phyloP scores from a whole-genome alignment of 305 asterid genomes.

The Fraxinus velutina region DNA sequence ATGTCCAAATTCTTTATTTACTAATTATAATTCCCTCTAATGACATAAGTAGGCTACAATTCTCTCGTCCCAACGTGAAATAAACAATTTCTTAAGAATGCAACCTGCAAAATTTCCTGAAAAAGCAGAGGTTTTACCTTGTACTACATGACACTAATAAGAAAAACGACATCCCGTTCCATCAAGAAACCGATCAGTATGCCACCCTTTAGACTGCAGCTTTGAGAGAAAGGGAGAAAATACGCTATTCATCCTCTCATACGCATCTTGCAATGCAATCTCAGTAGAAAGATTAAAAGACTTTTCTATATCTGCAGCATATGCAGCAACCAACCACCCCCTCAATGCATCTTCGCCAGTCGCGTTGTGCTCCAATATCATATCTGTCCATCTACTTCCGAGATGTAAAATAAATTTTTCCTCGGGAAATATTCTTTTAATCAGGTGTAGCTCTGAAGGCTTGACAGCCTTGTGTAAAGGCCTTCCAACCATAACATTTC shows the following conservation, averaged over 20 bases:
- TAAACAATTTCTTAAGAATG: not conserved
- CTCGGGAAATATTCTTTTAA: constrained; percentile 54
- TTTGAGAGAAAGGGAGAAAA: constrained; percentile 57
- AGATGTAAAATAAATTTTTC: constrained; percentile 63
- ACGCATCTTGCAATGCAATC: constrained; percentile 50
- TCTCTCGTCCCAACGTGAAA: not conserved
- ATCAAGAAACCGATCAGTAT: constrained; percentile 89
- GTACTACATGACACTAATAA: constrained; percentile 25
- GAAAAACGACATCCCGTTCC: constrained; percentile 84
- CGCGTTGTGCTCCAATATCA: constrained; percentile 76
- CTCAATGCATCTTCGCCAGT: constrained; percentile 89
- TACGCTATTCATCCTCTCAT: constrained; percentile 54
- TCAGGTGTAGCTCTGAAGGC: constrained; percentile 61
- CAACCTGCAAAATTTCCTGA: not conserved
- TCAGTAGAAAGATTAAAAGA: constrained; percentile 22
- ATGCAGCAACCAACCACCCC: constrained; percentile 97
- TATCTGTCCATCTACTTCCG: constrained; percentile 58
- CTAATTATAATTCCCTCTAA: not conserved
- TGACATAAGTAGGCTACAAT: not conserved
- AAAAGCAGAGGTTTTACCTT: not conserved
- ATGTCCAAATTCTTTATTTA: not conserved
- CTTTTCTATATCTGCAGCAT: constrained; percentile 57
- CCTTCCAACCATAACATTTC: constrained; percentile 78
- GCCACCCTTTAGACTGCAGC: constrained; percentile 90
- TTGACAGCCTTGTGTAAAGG: constrained; percentile 54